Evolutionary conservation across 2,329 filamentous ascomycete species (phyloP).

Genomic region (Westerdykella aurantiaca): DNA sequence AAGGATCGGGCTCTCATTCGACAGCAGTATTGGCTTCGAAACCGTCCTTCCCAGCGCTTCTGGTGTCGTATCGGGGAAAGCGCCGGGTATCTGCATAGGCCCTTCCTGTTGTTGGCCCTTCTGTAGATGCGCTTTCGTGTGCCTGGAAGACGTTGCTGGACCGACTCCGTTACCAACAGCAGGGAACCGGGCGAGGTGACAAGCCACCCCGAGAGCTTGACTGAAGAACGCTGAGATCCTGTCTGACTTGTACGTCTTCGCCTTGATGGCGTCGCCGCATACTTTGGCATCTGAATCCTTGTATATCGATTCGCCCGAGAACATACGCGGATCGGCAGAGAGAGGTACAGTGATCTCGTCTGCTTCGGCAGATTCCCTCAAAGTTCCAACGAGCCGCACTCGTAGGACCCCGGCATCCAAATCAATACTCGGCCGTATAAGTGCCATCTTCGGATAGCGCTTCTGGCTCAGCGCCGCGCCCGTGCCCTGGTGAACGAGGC

Average conservation of each 20-base stretch:
- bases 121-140: slow-evolving; percentile 65
- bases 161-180: slow-evolving; percentile 48
- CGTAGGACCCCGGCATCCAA: slow-evolving; percentile 60
- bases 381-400: slow-evolving; percentile 49
- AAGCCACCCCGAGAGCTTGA: slow-evolving; percentile 66
- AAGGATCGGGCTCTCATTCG: slow-evolving; percentile 92
- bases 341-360: slow-evolving; percentile 50
- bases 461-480: slow-evolving; percentile 85
- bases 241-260: slow-evolving; percentile 62
- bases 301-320: slow-evolving; percentile 38
- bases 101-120: slow-evolving; percentile 35
- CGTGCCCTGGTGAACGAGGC: slow-evolving; percentile 79
- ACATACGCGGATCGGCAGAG: slow-evolving; percentile 59
- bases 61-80: slow-evolving; percentile 47
- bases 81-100: slow-evolving; percentile 44
- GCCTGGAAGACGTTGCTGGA: slow-evolving; percentile 55
- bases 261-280: slow-evolving; percentile 72
- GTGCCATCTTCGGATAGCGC: slow-evolving; percentile 77
- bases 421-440: slow-evolving; percentile 71
- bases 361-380: slow-evolving; percentile 25
- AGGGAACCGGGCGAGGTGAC: slow-evolving; percentile 78
- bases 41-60: slow-evolving; percentile 46
- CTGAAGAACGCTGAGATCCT: slow-evolving; percentile 74
- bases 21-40: slow-evolving; percentile 63
- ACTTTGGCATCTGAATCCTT: slow-evolving; percentile 58